phyloP scores from a whole-genome alignment of 352 stramenopile species.

The Phytophthora meadii region DNA sequence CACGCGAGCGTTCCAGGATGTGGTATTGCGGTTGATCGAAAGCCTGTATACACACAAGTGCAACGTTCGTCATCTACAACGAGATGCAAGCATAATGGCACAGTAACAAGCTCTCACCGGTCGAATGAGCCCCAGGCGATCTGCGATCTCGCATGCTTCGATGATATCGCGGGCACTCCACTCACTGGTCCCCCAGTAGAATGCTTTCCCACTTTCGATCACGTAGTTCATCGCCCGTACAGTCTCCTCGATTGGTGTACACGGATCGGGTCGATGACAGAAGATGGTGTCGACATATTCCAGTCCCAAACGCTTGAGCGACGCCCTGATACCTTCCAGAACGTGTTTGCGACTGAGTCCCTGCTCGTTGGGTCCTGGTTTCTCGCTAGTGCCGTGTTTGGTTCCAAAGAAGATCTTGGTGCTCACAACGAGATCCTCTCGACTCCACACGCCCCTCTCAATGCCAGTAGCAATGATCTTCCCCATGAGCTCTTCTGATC shows the following conservation, averaged over 20 bases:
- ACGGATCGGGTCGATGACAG: conserved; percentile 55
- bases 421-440: conserved; percentile 67
- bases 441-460: conserved; percentile 44
- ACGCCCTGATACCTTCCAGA: conserved; percentile 45
- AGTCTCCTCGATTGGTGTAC: conserved; percentile 62
- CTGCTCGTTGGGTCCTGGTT: conserved; percentile 33
- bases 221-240: conserved; percentile 69
- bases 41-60: conserved; percentile 29
- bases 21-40: conserved; percentile 79
- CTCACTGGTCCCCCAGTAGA: conserved; percentile 77
- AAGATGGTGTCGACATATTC: conserved; percentile 67
- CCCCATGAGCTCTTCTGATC: conserved; percentile 60
- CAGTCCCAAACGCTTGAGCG: conserved; percentile 48
- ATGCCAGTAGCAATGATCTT: conserved; percentile 55
- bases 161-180: conserved; percentile 70
- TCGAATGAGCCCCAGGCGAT: conserved; percentile 48
- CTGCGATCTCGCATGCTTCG: conserved; percentile 59
- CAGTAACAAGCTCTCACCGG: conserved; percentile 22
- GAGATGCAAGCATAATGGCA: not conserved
- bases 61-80: not conserved
- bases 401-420: conserved; percentile 73
- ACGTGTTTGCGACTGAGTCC: conserved; percentile 50
- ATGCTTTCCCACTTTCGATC: conserved; percentile 58
- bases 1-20: conserved; percentile 65
- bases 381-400: conserved; percentile 20